Percentiles rank a stretch among this genome's conserved stretches.
phyloP scores from a whole-genome alignment of 129 eudicot species.

The Flaveria sonorensis region DNA sequence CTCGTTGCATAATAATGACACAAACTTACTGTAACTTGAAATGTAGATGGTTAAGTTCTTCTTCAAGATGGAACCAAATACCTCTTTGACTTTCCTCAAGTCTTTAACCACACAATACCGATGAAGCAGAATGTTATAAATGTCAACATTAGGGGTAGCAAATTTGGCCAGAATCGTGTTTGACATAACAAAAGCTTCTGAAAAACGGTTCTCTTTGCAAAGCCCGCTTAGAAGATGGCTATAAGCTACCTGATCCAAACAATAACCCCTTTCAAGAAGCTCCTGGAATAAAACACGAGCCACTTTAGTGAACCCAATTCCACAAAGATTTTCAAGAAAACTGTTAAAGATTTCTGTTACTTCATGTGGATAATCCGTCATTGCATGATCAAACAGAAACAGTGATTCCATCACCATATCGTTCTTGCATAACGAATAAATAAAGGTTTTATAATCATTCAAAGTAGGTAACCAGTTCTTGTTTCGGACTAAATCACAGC shows the following conservation, averaged over 20 bases:
- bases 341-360: constrained; percentile 31
- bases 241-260: constrained; percentile 46
- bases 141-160: constrained; percentile 40
- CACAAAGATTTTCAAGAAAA: constrained; percentile 56
- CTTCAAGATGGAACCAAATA: constrained; percentile 59
- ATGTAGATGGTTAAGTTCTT: constrained; percentile 49
- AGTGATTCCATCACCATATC: constrained; percentile 56
- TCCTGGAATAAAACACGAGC: constrained; percentile 51
- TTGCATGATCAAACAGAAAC: constrained; percentile 52
- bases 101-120: constrained; percentile 54
- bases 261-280: constrained; percentile 41
- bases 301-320: constrained; percentile 47
- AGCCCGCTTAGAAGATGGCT: constrained; percentile 52
- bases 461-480: constrained; percentile 61
- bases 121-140: constrained; percentile 51
- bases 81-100: constrained; percentile 45
- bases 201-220: constrained; percentile 57
- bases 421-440: constrained; percentile 49
- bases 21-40: constrained; percentile 63
- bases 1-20: constrained; percentile 44
- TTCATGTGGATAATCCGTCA: constrained; percentile 40
- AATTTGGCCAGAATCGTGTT: constrained; percentile 45
- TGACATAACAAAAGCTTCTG: constrained; percentile 48
- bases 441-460: constrained; percentile 44
- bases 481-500: constrained; percentile 43